phyloP scores from a whole-genome alignment of 768 basidiomycete genomes.

The Mycena rebaudengoi region DNA sequence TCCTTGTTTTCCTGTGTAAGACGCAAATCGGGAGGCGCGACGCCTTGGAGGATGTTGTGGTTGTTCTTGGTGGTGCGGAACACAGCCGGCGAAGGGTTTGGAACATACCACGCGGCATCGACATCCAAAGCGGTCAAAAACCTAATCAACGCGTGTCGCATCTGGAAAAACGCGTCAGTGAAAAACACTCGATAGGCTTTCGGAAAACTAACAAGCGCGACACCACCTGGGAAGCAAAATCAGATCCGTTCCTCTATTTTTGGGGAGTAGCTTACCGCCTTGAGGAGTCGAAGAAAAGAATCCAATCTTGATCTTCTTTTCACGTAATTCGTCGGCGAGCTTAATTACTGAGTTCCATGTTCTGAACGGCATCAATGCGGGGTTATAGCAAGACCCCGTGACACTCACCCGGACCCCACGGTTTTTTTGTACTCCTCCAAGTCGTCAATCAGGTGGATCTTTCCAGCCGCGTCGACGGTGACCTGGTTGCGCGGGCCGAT shows the following conservation, averaged over 20 bases:
- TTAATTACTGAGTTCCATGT: slow-evolving; percentile 87
- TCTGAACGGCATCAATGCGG: slow-evolving; percentile 37
- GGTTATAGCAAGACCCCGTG: background rate
- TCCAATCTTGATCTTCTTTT: slow-evolving; percentile 88
- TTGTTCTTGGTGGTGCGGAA: slow-evolving; percentile 97
- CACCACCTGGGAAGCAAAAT: slow-evolving; percentile 70
- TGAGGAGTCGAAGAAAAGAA: slow-evolving; percentile 97
- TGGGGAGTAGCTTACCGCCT: slow-evolving; percentile 66
- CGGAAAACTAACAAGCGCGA: too few species aligned
- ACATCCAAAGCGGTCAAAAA: slow-evolving; percentile 84
- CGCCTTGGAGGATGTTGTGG: slow-evolving; percentile 95
- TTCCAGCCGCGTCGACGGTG: slow-evolving; percentile 85
- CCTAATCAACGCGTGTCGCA: slow-evolving; percentile 94
- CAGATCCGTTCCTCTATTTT: slow-evolving; percentile 15
- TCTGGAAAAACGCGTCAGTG: too few species aligned
- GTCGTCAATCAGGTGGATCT: slow-evolving; percentile 87
- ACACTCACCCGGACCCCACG: slow-evolving; percentile 64
- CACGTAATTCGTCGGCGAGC: slow-evolving; percentile 84
- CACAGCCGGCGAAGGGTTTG: slow-evolving; percentile 87
- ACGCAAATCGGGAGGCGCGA: slow-evolving; percentile 79
- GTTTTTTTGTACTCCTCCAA: slow-evolving; percentile 80
- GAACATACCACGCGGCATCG: slow-evolving; percentile 88
- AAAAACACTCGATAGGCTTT: too few species aligned
- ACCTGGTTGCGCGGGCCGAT: slow-evolving; percentile 90
- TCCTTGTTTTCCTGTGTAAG: slow-evolving; percentile 83